Percentiles rank a stretch among this genome's conserved stretches.
These are phyloP conservation scores for Aspergillus hiratsukae DNA, from an alignment of 2,329 filamentous ascomycete species.

Conservation along the genomic window DNA sequence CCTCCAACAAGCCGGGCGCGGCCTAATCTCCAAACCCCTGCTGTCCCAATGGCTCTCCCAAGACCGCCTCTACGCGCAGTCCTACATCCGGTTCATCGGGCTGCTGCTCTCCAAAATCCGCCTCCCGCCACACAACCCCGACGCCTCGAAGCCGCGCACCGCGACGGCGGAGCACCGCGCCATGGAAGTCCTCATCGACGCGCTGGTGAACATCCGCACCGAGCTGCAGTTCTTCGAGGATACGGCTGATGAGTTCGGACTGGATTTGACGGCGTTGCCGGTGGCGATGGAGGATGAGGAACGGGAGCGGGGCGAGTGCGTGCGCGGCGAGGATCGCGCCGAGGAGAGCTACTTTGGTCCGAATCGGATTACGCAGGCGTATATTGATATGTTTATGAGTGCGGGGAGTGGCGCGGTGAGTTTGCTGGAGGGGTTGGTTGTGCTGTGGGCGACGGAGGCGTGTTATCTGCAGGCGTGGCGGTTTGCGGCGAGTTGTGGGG, in stretches of 20 bases:
- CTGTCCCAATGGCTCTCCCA: conserved; percentile 67
- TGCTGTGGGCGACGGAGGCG: conserved; percentile 74
- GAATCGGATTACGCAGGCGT: conserved; percentile 48
- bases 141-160: conserved; percentile 22
- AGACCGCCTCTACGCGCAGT: conserved; percentile 66
- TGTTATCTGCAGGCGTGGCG: conserved; percentile 60
- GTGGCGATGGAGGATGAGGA: not conserved
- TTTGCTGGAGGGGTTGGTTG: conserved; percentile 64
- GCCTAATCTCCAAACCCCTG: conserved; percentile 52
- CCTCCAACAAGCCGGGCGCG: conserved; percentile 60
- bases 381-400: conserved; percentile 58
- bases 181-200: conserved; percentile 59
- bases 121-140: conserved; percentile 41
- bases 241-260: conserved; percentile 56
- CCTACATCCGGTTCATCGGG: conserved; percentile 64
- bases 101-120: conserved; percentile 59
- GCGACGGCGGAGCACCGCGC: conserved; percentile 50
- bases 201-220: conserved; percentile 61
- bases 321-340: not conserved
- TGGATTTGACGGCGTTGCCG: conserved; percentile 47
- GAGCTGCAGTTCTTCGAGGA: conserved; percentile 66
- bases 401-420: conserved; percentile 48
- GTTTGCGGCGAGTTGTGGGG: conserved; percentile 33
- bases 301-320: conserved; percentile 25
- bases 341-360: conserved; percentile 14